Base-by-base conservation (phyloP, 495 filamentous ascomycete genomes). In the Aspergillus nanangensis region DNA sequence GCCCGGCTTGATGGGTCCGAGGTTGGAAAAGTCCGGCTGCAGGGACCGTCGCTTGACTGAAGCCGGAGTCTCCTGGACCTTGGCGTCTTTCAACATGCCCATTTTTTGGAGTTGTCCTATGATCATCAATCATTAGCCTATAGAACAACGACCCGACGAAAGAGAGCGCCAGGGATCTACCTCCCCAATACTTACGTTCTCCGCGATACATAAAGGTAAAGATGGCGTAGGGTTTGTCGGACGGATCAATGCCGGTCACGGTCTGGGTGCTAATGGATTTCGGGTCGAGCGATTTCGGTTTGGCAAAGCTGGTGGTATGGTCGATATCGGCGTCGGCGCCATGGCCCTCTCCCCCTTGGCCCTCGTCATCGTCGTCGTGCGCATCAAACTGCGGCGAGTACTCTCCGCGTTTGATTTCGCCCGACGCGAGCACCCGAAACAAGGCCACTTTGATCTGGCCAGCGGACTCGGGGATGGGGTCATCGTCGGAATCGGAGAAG, bases 171-270 rank as follows among this genome's bases (percentile, higher is more conserved):
- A 39, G 9, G n/a, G n/a, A n/a, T n/a, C n/a, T n/a, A n/a, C n/a
- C n/a, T n/a, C n/a, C n/a, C n/a, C n/a, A n/a, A n/a, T 35, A 80
- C 90, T 75, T 72, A 96, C 93, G 83, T 65, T 95, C 87, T 60
- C 94, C 93, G 44, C 93, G 80, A 61, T 99, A 99, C 72, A 97
- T 87, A 61, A 99, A 99, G 4, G 95, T 95, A 63, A 99, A 99
- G 9, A 86, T 84, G 1, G 93, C 93, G 69, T 95, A 99, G 13
- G 95, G 94, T 63, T 89, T 88, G 44, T 96, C 90, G 19, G 90
- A 87, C 1, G 87, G 83, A 65, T 99, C 93, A 52, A 99, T 95
- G n/a, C 93, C 93, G 18, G 91, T 97, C 14, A 99, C 93, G 0
- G 92, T 96, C 67, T 99, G 93, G 0, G 94, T 97, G 56, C 90